Base-by-base conservation (phyloP, 495 filamentous ascomycete species). In the Penicillium canariense region DNA sequence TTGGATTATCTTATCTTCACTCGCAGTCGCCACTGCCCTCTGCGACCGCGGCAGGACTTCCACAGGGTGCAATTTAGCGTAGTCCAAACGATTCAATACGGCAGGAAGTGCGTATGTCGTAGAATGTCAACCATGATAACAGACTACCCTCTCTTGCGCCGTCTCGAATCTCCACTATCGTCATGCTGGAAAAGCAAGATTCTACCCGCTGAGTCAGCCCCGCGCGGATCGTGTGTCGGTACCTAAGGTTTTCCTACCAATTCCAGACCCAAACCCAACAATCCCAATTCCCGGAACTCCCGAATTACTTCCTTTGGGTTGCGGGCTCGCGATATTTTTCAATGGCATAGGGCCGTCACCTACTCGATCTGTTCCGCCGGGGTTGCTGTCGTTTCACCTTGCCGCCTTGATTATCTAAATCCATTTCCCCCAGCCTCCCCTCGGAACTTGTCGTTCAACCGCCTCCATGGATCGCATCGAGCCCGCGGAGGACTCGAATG, bases 401-500 rank as follows among this genome's bases (percentile, higher is more conserved):
- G 42, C 17, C 5, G 5, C 1, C 11, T 23, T 23, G 3, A 20
- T 8, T 43, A n/a, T 17, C n/a, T 8, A 26, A 45, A 18, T 36
- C 20, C 49, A 17, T 14, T 15, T 30, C n/a, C 23, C 36, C 47
- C 48, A 46, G 43, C 34, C 51, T 31, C 36, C 36, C n/a, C 14
- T 18, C 15, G 11, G 12, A 10, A 11, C 25, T 12, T 25, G 23
- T 35, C 23, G 10, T 49, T 23, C 48, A 49, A 7, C 44, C 30
- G n/a, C 42, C 50, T 18, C 23, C 40, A 77, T 77, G 74, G 73
- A 77, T 74, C 72, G 56, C 58, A 78, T 75, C 58, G 73, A 75
- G 66, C 63, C 67, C 22, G 62, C 56, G 31, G 67, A 60, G 45
- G 67, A 63, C 48, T 59, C 54, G 12, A 48, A 51, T 28, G 26